Conservation (phyloP, 2,329 filamentous ascomycete genomes). For the Xylariaceae sp. region DNA sequence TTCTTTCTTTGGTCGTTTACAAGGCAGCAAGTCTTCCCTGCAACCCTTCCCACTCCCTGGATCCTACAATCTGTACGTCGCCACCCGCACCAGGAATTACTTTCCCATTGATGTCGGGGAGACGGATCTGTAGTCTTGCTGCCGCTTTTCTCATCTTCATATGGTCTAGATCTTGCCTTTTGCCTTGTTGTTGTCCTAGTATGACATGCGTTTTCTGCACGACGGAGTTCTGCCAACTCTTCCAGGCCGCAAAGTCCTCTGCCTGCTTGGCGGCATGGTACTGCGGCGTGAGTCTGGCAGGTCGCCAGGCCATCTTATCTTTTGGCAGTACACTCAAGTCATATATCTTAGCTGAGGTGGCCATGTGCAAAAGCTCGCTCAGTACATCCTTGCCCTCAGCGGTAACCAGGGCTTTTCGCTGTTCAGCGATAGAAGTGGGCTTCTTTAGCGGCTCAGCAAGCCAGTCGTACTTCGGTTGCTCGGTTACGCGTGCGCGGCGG, state of each 20-base stretch:
- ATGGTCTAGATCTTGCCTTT: constrained; percentile 34
- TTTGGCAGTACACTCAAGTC: constrained; percentile 63
- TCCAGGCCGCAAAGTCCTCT: constrained; percentile 70
- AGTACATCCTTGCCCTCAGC: constrained; percentile 69
- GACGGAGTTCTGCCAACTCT: constrained; percentile 61
- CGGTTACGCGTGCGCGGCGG: constrained; percentile 62
- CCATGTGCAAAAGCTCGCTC: constrained; percentile 68
- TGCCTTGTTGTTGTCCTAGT: constrained; percentile 27
- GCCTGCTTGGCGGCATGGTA: constrained; percentile 69
- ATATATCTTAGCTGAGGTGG: constrained; percentile 60
- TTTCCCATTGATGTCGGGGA: constrained; percentile 56
- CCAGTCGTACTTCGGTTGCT: constrained; percentile 66
- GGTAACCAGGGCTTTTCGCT: constrained; percentile 64
- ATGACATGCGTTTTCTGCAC: constrained; percentile 55
- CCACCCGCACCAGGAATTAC: constrained; percentile 43
- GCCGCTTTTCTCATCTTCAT: constrained; percentile 44
- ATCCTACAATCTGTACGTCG: constrained; percentile 59
- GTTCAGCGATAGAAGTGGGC: constrained; percentile 57
- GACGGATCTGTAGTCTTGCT: constrained; percentile 57
- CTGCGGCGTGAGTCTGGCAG: constrained; percentile 66
- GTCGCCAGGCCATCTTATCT: constrained; percentile 70
- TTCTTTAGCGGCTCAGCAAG: constrained; percentile 65
- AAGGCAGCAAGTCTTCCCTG: constrained; percentile 49
- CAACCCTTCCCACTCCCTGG: constrained; percentile 61
- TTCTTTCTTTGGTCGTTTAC: not conserved